Base-by-base conservation (phyloP, 441 rosid species). In the Populus tomentosa region DNA sequence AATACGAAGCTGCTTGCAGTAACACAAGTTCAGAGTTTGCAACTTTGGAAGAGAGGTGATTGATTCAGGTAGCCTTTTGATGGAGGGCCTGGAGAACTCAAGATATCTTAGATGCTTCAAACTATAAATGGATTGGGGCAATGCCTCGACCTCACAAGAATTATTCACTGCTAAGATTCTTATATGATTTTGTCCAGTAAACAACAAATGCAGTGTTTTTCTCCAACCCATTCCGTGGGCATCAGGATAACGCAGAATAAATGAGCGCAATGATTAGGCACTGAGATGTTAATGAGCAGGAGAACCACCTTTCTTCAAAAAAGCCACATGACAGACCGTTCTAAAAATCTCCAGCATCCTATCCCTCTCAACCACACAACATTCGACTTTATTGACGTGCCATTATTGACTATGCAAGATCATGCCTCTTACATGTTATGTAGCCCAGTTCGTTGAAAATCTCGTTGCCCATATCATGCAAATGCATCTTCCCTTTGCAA, bases 41-140 rank as follows among this genome's bases (percentile, higher is more conserved):
- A 74, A 16, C 10, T 66, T 74, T 28, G 33, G 79, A 6, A 76
- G 79, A 26, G 72, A 68, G 78, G 23, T 36, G 7, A 13, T 16
- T 23, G 67, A 68, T 2, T 76, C 73, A 0, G 78, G 67, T 9
- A 76, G 56, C 59, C 26, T 53, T 76, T 10, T 59, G 18, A 74
- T 62, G 9, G 1, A 0, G 1, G 56, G 13, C 7, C 0, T 0
- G 5, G 61, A 38, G 28, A 74, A 1, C 26, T 40, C 36, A 16
- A 74, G 38, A 66, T 65, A 74, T 0, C 42, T 65, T 18, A 74
- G 46, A 62, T 67, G 46, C 33, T 76, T 77, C 67, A 80, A 77
- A 10, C 64, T 76, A 24, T 5, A 11, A 30, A 40, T 65, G 26
- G 70, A 40, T 18, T 10, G 16, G 1, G 70, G 70, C 70, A 18